phyloP scores from a whole-genome alignment of 2,329 filamentous ascomycete genomes.

The Ceratocystis smalleyi region DNA sequence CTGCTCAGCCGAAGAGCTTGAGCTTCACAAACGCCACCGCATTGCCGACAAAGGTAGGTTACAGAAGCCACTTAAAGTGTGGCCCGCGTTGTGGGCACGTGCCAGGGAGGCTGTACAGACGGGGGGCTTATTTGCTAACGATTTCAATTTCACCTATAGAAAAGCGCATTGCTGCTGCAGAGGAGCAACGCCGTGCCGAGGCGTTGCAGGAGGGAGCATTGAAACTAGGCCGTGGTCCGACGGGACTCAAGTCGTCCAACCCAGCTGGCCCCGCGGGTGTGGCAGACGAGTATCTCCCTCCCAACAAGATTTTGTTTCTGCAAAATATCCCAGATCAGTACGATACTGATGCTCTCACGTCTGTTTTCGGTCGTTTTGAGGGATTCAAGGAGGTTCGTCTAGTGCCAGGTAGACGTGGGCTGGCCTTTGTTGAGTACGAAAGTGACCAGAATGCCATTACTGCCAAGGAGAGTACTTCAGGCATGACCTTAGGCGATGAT shows the following conservation, averaged over 20 bases:
- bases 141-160: constrained; percentile 28
- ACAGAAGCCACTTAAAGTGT: neutral
- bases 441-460: constrained; percentile 75
- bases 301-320: constrained; percentile 92
- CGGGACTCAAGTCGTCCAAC: constrained; percentile 61
- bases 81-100: neutral
- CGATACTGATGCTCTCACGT: constrained; percentile 61
- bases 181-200: constrained; percentile 53
- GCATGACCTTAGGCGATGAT: constrained; percentile 54
- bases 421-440: constrained; percentile 96
- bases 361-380: constrained; percentile 76
- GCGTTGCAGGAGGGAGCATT: constrained; percentile 42
- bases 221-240: constrained; percentile 35
- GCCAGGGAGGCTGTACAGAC: neutral
- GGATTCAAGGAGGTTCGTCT: constrained; percentile 86
- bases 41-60: constrained; percentile 73
- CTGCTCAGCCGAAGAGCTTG: constrained; percentile 65
- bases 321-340: constrained; percentile 83
- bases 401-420: constrained; percentile 71
- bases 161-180: constrained; percentile 65
- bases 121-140: constrained; percentile 25
- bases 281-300: constrained; percentile 93
- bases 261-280: constrained; percentile 55
- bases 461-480: constrained; percentile 84
- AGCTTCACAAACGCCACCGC: constrained; percentile 69